Conservation (phyloP, 148 eudicot species). For the Rhododendron vialii region DNA sequence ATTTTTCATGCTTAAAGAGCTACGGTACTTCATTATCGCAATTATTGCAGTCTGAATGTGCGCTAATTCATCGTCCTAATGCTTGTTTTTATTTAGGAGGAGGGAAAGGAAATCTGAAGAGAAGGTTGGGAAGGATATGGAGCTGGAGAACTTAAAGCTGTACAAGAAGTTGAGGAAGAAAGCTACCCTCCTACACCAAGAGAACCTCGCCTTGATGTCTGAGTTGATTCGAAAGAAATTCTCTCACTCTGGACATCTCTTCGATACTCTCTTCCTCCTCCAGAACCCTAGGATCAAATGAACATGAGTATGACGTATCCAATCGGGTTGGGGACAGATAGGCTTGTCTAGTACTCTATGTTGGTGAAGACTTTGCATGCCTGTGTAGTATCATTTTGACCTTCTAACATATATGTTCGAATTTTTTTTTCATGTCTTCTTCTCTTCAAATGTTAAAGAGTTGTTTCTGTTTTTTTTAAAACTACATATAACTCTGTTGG, state of each 20-base stretch:
- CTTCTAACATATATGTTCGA: too few species aligned
- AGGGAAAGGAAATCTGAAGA: conserved; percentile 20
- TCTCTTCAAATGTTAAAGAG: too few species aligned
- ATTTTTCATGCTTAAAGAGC: background rate
- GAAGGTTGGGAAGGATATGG: conserved; percentile 34
- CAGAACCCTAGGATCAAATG: background rate
- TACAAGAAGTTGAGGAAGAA: conserved; percentile 65
- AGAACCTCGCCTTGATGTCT: conserved; percentile 11
- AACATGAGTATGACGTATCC: background rate
- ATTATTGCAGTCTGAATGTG: background rate
- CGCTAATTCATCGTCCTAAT: background rate
- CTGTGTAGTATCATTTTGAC: too few species aligned
- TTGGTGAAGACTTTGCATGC: background rate
- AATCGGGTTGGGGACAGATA: background rate
- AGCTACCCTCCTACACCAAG: conserved; percentile 47
- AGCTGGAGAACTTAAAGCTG: conserved; percentile 69
- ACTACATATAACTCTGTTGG: too few species aligned
- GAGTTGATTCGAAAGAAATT: conserved; percentile 41
- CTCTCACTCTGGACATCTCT: background rate
- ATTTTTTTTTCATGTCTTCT: too few species aligned
- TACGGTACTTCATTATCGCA: too few species aligned
- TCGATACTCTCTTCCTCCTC: background rate
- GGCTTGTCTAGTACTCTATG: background rate
- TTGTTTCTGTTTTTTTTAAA: too few species aligned
- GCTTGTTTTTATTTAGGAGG: conserved; percentile 10